A percentile compares a stretch with the other conserved stretches of the same genome.
Evolutionary conservation across 176 grass and related monocot species (phyloP).

Genomic region (Hsuehochloa calcarea): DNA sequence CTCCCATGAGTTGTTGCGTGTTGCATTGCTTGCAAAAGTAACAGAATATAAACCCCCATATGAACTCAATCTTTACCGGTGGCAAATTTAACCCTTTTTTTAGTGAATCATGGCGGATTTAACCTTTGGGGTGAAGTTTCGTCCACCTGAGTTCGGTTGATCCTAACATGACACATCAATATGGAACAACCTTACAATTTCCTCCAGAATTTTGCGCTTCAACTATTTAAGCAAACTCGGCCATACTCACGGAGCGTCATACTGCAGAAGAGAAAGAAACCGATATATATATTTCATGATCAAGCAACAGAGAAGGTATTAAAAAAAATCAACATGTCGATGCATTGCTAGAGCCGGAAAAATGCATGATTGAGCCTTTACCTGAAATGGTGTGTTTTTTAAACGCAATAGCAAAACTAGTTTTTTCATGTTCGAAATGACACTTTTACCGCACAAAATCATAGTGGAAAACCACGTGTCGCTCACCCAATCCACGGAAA

Average conservation of each 20-base stretch:
- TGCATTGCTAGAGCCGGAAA: background rate
- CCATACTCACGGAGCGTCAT: background rate
- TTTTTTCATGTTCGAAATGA: no score
- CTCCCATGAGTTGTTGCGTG: no score
- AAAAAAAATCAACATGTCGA: background rate
- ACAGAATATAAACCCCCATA: no score
- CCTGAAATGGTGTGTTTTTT: no score
- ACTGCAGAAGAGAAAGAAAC: background rate
- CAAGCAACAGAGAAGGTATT: background rate
- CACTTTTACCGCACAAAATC: no score
- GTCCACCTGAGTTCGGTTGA: background rate
- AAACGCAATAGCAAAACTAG: no score
- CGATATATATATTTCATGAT: background rate
- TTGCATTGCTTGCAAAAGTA: no score
- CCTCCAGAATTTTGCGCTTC: background rate
- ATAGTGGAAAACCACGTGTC: background rate
- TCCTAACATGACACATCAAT: no score
- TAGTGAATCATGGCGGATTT: no score
- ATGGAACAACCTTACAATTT: background rate
- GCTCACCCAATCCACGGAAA: no score
- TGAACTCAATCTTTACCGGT: no score
- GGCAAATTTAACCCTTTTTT: no score
- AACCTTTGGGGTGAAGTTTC: background rate
- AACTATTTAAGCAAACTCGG: background rate
- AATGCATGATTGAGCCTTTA: background rate